These are phyloP conservation scores for Fusarium sp. DNA, from an alignment of 2,329 filamentous ascomycete genomes.

Conservation along the genomic window DNA sequence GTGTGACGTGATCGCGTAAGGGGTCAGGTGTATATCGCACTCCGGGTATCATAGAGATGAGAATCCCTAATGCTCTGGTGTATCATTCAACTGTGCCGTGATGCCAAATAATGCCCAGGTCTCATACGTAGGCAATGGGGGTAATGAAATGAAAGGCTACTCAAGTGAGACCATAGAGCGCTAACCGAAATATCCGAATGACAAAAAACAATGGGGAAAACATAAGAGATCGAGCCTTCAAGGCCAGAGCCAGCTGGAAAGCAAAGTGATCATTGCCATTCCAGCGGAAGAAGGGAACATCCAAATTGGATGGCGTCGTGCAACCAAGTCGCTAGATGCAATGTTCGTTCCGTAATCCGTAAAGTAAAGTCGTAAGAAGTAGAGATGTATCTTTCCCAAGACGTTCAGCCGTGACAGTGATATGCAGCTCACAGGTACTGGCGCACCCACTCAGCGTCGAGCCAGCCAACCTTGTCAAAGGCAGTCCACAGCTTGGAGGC, in stretches of 20 bases:
- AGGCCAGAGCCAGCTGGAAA: constrained; percentile 3
- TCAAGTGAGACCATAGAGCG: constrained; percentile 14
- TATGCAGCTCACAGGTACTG: constrained; percentile 46
- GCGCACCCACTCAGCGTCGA: constrained; percentile 64
- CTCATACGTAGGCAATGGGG: constrained; percentile 32
- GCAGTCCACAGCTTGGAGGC: constrained; percentile 91
- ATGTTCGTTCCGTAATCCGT: constrained; percentile 30
- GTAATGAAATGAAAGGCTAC: constrained; percentile 16
- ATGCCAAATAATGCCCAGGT: constrained; percentile 44
- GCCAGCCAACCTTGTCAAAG: constrained; percentile 88
- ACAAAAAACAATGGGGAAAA: constrained; percentile 7
- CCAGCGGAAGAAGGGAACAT: constrained; percentile 18
- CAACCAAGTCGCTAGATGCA: constrained; percentile 34
- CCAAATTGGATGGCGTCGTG: constrained; percentile 24
- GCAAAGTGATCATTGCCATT: background rate
- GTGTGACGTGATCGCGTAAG: constrained; percentile 51
- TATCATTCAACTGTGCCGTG: constrained; percentile 51
- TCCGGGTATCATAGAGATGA: constrained; percentile 55
- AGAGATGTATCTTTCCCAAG: constrained; percentile 8
- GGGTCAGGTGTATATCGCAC: constrained; percentile 51
- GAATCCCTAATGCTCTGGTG: constrained; percentile 52
- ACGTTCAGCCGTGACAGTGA: constrained; percentile 2
- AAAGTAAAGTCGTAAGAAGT: constrained; percentile 26
- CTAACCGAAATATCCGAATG: constrained; percentile 13
- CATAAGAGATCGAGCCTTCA: constrained; percentile 15